Evolutionary conservation across 176 grass and related monocot genomes (phyloP).

Genomic region (Musa schizocarpa): DNA sequence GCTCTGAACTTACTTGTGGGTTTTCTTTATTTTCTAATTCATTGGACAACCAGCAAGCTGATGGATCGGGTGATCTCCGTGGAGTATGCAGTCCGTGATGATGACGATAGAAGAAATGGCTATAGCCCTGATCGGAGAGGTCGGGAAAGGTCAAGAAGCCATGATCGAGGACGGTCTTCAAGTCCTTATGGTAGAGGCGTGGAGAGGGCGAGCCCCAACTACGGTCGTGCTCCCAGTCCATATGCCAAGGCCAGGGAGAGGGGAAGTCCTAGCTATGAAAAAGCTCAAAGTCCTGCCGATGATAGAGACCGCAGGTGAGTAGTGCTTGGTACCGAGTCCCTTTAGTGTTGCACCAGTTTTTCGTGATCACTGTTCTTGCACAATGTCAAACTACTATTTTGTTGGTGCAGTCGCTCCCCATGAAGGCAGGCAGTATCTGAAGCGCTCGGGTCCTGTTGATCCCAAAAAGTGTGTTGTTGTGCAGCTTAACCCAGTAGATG

Average conservation of each 20-base stretch:
- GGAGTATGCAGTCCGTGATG: slow-evolving; percentile 13
- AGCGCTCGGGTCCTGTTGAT: too few species aligned
- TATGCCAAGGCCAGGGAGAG: neutral
- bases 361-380: neutral
- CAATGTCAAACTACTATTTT: neutral
- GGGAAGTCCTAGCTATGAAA: neutral
- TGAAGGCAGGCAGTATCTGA: neutral
- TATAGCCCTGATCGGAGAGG: slow-evolving; percentile 8
- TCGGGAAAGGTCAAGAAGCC: slow-evolving; percentile 8
- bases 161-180: slow-evolving; percentile 2
- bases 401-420: neutral
- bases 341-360: neutral
- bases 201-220: slow-evolving; percentile 10
- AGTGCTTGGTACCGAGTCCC: neutral
- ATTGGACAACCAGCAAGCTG: neutral
- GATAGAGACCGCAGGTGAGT: neutral
- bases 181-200: slow-evolving; percentile 4
- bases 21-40: neutral
- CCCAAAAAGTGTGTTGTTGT: too few species aligned
- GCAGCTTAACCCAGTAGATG: too few species aligned
- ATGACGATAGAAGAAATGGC: slow-evolving; percentile 10
- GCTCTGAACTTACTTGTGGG: too few species aligned
- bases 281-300: neutral
- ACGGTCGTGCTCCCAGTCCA: slow-evolving; percentile 7
- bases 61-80: slow-evolving; percentile 12